Percentiles rank a stretch among this genome's conserved stretches.
phyloP scores from a whole-genome alignment of 495 filamentous ascomycete genomes.

The Glonium stellatum region DNA sequence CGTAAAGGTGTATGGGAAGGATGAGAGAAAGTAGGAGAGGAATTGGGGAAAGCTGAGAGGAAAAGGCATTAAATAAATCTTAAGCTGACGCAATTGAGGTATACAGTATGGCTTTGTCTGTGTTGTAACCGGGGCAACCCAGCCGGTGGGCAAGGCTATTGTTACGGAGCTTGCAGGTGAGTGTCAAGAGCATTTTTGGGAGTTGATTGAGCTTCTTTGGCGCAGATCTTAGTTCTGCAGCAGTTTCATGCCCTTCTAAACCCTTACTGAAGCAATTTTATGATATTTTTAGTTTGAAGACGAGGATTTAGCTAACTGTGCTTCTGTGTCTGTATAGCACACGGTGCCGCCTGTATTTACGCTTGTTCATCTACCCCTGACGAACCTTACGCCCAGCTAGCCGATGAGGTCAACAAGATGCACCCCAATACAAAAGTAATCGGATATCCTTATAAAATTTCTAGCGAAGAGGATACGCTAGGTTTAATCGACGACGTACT shows the following conservation, averaged over 20 bases:
- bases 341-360: conserved; percentile 58
- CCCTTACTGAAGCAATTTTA: no score
- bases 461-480: conserved; percentile 53
- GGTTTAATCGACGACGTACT: conserved; percentile 55
- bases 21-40: not conserved
- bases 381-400: conserved; percentile 31
- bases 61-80: not conserved
- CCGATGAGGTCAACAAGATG: conserved; percentile 34
- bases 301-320: not conserved
- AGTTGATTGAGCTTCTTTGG: not conserved
- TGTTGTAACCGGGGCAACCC: conserved; percentile 53
- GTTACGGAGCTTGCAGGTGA: conserved; percentile 50
- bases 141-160: conserved; percentile 53
- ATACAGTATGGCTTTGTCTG: conserved; percentile 55
- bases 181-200: conserved; percentile 5
- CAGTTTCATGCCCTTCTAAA: not conserved
- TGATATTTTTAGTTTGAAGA: not conserved
- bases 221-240: not conserved
- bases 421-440: conserved; percentile 52
- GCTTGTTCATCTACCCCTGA: conserved; percentile 32
- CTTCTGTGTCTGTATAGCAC: conserved; percentile 36
- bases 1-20: not conserved
- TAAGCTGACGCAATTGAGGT: not conserved
- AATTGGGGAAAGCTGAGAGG: not conserved
- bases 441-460: conserved; percentile 49